Percentiles rank a stretch among this genome's conserved stretches.
Evolutionary conservation across 371 early-diverging fungal genomes (phyloP).

Genomic region (Chytridiales sp.): DNA sequence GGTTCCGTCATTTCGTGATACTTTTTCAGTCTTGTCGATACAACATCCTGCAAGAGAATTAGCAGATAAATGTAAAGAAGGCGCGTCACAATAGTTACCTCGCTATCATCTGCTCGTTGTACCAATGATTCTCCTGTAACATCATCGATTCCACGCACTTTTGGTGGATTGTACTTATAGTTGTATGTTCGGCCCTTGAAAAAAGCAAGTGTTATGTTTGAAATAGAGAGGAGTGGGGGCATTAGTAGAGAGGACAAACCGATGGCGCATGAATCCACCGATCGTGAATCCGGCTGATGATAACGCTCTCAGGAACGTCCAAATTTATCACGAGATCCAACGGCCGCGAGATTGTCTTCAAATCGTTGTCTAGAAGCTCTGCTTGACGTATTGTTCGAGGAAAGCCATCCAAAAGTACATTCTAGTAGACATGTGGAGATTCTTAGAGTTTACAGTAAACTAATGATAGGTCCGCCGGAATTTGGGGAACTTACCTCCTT

Average conservation of each 20-base stretch:
- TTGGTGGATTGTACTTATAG: conserved; percentile 90
- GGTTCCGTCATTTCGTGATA: conserved; percentile 75
- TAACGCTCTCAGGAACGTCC: conserved; percentile 87
- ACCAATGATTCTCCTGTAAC: conserved; percentile 88
- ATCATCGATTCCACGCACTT: conserved; percentile 80
- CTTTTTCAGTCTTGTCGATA: conserved; percentile 75
- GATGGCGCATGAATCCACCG: conserved; percentile 24
- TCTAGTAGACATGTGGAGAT: conserved; percentile 42
- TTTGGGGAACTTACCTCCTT: not conserved
- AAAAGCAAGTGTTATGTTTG: conserved; percentile 77
- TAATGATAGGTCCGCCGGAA: conserved; percentile 6
- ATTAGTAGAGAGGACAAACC: not conserved
- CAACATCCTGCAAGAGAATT: conserved; percentile 59
- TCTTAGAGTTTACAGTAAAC: not conserved
- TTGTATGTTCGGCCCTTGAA: conserved; percentile 95
- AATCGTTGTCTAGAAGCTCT: conserved; percentile 65
- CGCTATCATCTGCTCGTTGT: conserved; percentile 90
- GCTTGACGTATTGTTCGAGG: conserved; percentile 93
- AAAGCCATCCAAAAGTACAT: conserved; percentile 95
- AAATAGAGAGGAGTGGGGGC: conserved; percentile 4
- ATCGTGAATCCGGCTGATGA: conserved; percentile 86
- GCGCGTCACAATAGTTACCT: no score
- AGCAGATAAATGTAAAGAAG: no score
- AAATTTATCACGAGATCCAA: conserved; percentile 86
- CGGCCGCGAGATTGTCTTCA: conserved; percentile 56